Evolutionary conservation across 768 basidiomycete species (phyloP), one percentile per base, ranked within the genome.

Genomic region (Leucogyrophana mollusca): DNA sequence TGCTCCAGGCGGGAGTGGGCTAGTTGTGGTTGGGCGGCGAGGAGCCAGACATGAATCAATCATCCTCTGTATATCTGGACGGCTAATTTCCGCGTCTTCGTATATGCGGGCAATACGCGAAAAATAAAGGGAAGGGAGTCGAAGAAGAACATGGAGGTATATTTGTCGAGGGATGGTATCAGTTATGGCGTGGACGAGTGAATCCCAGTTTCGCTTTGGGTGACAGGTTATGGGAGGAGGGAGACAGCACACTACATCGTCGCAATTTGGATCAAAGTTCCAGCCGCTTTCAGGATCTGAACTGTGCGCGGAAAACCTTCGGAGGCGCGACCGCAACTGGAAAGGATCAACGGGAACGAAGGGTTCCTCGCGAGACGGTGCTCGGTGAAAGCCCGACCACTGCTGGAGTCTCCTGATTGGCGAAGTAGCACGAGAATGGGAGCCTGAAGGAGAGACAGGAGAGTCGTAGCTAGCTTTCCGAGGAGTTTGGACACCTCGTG

Each of bases 61-160:
- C 77, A 83, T 80, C 32, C 76, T 58, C 41, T 79, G 67, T 8
- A 91, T 77, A 56, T 91, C 89, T 8, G 82, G 85, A 50, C 74
- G 74, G 57, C 86, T 87, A 41, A 91, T 76, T 44, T 90, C 83
- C 2, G 88, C 87, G 46, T 88, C 86, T 54, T 85, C 78, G 52
- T 89, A 90, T 21, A 90, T 78, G 39, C 79, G 75, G 3, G 85
- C 78, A 18, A 91, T 89, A 3, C 89, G 82, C 3, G 83, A 78
- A 63, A 90, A 91, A 57, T 91, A 91, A 56, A 90, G 70, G 0
- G 84, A 77, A 2, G 89, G 90, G n/a, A 91, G 74, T 13, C 82
- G 77, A 14, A 90, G 72, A 7, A 90, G 77, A 21, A 67, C 34
- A 37, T 67, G 62, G 35, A 77, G 61, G 53, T 79, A 79, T 0